Evolutionary conservation across 2,329 filamentous ascomycete species (phyloP).

Genomic region (Fusarium incarnatum): DNA sequence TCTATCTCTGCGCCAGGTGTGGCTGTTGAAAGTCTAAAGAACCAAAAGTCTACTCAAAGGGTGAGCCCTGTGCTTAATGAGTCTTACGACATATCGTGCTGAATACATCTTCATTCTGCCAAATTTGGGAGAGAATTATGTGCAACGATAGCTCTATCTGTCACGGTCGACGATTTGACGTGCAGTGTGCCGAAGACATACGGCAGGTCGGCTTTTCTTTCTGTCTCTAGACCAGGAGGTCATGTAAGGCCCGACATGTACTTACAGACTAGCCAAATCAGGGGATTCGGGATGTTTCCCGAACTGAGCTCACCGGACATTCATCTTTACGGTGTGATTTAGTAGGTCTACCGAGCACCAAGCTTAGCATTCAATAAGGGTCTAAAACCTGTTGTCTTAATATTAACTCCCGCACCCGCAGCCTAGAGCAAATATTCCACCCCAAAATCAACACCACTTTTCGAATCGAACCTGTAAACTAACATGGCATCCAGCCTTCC

Average conservation of each 20-base stretch:
- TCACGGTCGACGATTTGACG: not conserved
- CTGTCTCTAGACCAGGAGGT: not conserved
- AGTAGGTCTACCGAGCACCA: not conserved
- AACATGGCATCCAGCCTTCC: not conserved
- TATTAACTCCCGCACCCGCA: not conserved
- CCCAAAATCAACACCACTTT: not conserved
- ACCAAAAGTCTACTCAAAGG: too few relatives aligned
- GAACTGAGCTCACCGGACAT: too few relatives aligned
- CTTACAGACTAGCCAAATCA: not conserved
- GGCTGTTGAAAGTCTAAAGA: too few relatives aligned
- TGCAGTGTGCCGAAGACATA: not conserved
- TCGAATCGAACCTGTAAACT: not conserved
- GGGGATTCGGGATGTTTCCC: not conserved
- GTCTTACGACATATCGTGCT: not conserved
- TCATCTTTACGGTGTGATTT: not conserved
- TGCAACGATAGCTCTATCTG: too few relatives aligned
- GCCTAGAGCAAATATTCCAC: rapidly evolving
- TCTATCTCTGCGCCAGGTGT: too few relatives aligned
- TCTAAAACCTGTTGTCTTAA: not conserved
- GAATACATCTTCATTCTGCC: too few relatives aligned
- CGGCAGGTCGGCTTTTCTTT: not conserved
- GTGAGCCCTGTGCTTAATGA: not conserved
- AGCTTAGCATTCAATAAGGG: not conserved
- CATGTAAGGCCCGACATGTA: not conserved
- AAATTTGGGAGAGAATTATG: too few relatives aligned